Evolutionary conservation across 2,329 filamentous ascomycete genomes (phyloP).

Genomic region (Scytalidium lignicola): DNA sequence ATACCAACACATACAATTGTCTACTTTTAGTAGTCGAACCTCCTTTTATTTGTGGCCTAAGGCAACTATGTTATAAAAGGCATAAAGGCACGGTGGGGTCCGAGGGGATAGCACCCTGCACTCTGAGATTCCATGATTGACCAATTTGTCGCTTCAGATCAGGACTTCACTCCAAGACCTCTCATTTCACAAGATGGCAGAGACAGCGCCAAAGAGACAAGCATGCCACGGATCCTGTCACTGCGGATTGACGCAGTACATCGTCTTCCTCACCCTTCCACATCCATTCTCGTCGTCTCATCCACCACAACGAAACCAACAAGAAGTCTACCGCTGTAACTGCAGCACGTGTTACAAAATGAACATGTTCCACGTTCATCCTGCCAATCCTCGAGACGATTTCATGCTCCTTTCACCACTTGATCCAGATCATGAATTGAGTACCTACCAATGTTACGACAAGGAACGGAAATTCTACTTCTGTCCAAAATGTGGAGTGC

Average conservation of each 20-base stretch:
- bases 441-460: constrained; percentile 32
- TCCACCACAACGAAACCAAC: constrained; percentile 8
- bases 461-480: constrained; percentile 35
- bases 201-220: constrained; percentile 20
- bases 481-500: constrained; percentile 39
- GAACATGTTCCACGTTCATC: constrained; percentile 38
- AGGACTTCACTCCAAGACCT: constrained; percentile 15
- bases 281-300: constrained; percentile 14
- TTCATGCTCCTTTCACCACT: constrained; percentile 41
- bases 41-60: too few relatives aligned
- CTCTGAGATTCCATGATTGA: constrained; percentile 10
- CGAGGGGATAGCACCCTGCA: constrained; percentile 10
- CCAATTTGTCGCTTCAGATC: constrained; percentile 9
- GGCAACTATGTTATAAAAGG: too few relatives aligned
- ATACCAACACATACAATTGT: too few relatives aligned
- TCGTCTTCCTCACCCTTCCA: constrained; percentile 38
- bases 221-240: constrained; percentile 37
- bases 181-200: constrained; percentile 21
- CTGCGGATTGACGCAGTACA: constrained; percentile 38
- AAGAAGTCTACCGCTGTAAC: constrained; percentile 33
- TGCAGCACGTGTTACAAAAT: constrained; percentile 42
- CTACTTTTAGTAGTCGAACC: too few relatives aligned
- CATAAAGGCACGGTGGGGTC: too few relatives aligned
- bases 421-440: constrained; percentile 33
- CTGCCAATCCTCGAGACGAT: constrained; percentile 31